Evolutionary conservation across 176 grass and related monocot genomes (phyloP), one percentile per base, ranked within the genome.

Genomic region (Oryza glumipatula): DNA sequence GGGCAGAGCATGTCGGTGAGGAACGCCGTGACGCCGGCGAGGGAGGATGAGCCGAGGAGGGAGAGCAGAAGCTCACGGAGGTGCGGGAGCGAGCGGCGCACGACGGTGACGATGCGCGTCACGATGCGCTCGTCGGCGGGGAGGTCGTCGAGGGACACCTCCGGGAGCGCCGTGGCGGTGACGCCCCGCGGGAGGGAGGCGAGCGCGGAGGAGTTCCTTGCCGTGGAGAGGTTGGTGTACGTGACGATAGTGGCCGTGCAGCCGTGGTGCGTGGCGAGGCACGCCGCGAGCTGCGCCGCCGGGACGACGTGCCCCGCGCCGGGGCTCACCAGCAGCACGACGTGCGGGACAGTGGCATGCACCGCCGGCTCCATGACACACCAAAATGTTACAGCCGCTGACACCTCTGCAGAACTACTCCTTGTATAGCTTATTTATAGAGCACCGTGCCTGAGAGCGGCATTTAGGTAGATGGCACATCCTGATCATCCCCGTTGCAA

Each of bases 251-350:
- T 91, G 67, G 64, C 88, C 1, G 84, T 79, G 77, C 91, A 84
- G 35, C 73, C 91, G 26, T 81, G 74, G 11, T 58, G 26, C 72
- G 32, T 12, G 47, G 49, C 81, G 43, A 96, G 73, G 46, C 77
- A 24, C 2, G 21, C 35, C 16, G 94, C 86, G 4, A 93, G 63
- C 76, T 93, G 88, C 7, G 83, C 83, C 11, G 74, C 21, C 3
- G 94, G 90, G 56, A 63, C 30, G 36, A 95, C 66, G 80, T 93
- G 88, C 5, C 86, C 92, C 17, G 79, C 83, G 7, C 92, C 86
- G n/a, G 92, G 86, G 73, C 91, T 76, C 5, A 84, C 7, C 2
- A 93, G 80, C 39, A 96, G 9, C 12, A 84, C 84, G 33, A 96
- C 72, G 81, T 89, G 94, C 5, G 83, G 63, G 10, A 19, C 7